phyloP scores from a whole-genome alignment of 75 land plant species.

The Picea glauca region DNA sequence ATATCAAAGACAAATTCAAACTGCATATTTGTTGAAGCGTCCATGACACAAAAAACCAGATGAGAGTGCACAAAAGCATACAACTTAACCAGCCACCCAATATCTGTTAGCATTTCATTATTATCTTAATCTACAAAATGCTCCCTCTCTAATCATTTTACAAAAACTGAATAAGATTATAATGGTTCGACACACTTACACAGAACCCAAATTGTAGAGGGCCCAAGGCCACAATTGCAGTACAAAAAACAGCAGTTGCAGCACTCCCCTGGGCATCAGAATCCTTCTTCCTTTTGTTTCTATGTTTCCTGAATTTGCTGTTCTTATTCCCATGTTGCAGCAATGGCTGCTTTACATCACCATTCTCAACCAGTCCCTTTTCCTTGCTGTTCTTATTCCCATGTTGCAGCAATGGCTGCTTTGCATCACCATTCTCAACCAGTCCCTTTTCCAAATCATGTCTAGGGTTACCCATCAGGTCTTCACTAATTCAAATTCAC shows the following conservation, averaged over 20 bases:
- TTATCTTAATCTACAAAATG: neutral
- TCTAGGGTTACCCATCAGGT: neutral
- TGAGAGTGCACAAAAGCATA: neutral
- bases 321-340: neutral
- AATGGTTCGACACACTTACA: constrained; percentile 26
- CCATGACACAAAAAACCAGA: neutral
- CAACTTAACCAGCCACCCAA: neutral
- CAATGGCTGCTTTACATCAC: neutral
- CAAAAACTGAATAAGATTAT: neutral
- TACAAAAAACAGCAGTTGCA: constrained; percentile 56
- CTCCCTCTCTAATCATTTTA: too few species aligned
- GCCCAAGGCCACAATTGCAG: constrained; percentile 79
- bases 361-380: neutral
- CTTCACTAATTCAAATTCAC: too few species aligned
- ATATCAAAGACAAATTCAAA: neutral
- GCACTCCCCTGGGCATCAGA: neutral
- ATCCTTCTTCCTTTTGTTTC: neutral
- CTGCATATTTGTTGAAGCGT: too few species aligned
- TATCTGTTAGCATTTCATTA: neutral
- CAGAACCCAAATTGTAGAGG: constrained; percentile 91
- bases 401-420: neutral
- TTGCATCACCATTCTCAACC: neutral
- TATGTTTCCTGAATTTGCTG: neutral
- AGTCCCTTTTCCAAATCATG: neutral
- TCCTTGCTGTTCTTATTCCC: neutral